Base-by-base conservation (phyloP, 2,329 filamentous ascomycete species). In the Colletotrichum lindemuthianum region DNA sequence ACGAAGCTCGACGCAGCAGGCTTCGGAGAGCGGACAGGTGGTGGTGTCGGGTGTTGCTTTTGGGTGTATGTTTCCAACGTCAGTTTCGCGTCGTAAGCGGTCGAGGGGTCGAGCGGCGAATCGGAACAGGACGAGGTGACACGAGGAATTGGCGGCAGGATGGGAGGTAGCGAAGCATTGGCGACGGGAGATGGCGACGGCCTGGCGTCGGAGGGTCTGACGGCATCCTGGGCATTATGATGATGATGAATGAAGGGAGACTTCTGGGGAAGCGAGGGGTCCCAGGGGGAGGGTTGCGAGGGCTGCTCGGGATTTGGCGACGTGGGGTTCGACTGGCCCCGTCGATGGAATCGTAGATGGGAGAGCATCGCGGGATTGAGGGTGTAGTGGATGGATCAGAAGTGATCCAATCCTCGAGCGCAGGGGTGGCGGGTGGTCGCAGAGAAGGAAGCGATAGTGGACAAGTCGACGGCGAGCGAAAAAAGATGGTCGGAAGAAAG, bases 341-440 rank as follows among this genome's bases (percentile, higher is more conserved):
- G 83, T 70, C 85, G 83, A 70, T 87, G 85, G 75, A 88, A 87
- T 71, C 85, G 84, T 51, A 87, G 79, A 74, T 84, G 81, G 68
- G 82, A 84, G 57, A 85, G 77, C 83, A 85, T 85, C 48, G 63
- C 41, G 34, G 58, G 32, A 24, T 24, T 16, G 16, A 9, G 5
- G 24, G 36, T 49, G 44, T 55, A 44, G 61, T 32, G 59, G 53
- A 34, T 53, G 47, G 47, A 53, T 58, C 45, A 60, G 50, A 47
- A 12, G 44, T 36, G 57, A 64, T 45, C 54, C 49, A 43, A 44
- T 39, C 24, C 51, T 44, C 37, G 8, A 51, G 58, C 61, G 61
- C 61, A 65, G 51, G 61, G 61, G 45, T 51, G 50, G 61, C 61
- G 61, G 58, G 34, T 56, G 40, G 61, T 56, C 50, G 61, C 61